Percentiles rank a stretch among this genome's conserved stretches.
Conservation (phyloP, 441 rosid species). For the Pelargonium myrrhifolium region DNA sequence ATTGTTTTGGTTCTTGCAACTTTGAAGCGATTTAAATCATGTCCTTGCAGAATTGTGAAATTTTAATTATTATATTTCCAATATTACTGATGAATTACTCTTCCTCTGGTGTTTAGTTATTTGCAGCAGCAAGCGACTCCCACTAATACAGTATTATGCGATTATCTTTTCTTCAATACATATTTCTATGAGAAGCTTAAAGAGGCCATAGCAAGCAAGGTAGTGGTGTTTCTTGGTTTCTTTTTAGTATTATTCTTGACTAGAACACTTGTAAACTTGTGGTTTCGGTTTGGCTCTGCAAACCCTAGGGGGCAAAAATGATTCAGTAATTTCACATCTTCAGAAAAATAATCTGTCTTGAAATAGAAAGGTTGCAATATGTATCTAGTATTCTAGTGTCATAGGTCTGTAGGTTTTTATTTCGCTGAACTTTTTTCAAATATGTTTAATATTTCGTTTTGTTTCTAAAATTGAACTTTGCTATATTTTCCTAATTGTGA, state of each 20-base stretch:
- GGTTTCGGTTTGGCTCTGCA: neutral
- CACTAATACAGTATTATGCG: constrained; percentile 37
- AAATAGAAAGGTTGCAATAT: neutral
- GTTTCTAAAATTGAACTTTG: neutral
- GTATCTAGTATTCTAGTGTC: neutral
- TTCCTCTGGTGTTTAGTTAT: constrained; percentile 34
- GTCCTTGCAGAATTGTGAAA: neutral
- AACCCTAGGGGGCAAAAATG: neutral
- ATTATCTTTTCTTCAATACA: constrained; percentile 78
- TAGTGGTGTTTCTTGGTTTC: constrained; percentile 25
- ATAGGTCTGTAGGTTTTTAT: no score
- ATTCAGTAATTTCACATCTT: neutral
- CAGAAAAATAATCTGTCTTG: no score
- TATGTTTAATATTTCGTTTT: constrained; percentile 5
- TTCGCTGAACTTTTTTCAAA: neutral
- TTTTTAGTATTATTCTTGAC: neutral
- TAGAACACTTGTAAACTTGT: neutral
- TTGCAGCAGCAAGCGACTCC: constrained; percentile 51
- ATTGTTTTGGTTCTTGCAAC: neutral
- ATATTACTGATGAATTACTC: neutral
- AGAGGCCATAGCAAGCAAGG: constrained; percentile 65
- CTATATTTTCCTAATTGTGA: constrained; percentile 5
- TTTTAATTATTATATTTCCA: neutral
- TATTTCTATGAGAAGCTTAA: constrained; percentile 84
- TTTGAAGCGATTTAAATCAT: neutral